Evolutionary conservation across 2,329 filamentous ascomycete species (phyloP).

Genomic region (Xylaria multiplex): DNA sequence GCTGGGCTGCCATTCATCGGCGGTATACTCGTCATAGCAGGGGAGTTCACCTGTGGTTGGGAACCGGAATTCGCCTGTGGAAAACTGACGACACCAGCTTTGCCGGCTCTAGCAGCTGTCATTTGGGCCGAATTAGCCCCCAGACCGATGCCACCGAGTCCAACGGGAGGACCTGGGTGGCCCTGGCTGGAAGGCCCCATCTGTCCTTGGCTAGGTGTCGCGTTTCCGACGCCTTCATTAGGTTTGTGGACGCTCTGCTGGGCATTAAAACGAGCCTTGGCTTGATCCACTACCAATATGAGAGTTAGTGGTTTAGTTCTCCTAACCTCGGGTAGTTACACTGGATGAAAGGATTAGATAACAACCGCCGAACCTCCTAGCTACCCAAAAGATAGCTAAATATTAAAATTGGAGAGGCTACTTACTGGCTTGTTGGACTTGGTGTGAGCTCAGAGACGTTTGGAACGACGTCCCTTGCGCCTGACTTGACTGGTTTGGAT

Average conservation of each 20-base stretch:
- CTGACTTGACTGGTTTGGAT: constrained; percentile 29
- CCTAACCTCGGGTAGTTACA: constrained; percentile 1
- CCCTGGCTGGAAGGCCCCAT: constrained; percentile 36
- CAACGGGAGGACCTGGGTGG: constrained; percentile 46
- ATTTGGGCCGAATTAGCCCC: constrained; percentile 44
- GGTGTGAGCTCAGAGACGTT: constrained; percentile 47
- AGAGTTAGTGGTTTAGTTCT: constrained; percentile 26
- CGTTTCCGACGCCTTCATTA: constrained; percentile 44
- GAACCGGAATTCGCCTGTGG: constrained; percentile 43
- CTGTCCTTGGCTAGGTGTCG: constrained; percentile 38
- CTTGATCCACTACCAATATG: constrained; percentile 45
- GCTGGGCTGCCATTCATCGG: constrained; percentile 43
- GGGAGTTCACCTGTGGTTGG: constrained; percentile 41
- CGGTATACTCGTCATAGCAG: constrained; percentile 33
- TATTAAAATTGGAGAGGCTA: constrained; percentile 7
- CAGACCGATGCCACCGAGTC: constrained; percentile 48
- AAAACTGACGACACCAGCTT: constrained; percentile 42
- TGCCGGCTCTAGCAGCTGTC: constrained; percentile 39
- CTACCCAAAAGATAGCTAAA: background rate
- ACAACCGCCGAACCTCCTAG: background rate
- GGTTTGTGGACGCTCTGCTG: constrained; percentile 44
- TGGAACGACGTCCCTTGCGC: constrained; percentile 42
- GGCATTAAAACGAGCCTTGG: constrained; percentile 48
- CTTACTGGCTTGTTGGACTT: constrained; percentile 48
- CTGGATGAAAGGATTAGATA: constrained; percentile 1